Conservation (phyloP, 73 alveolate genomes). For the Effrenium voratum region DNA sequence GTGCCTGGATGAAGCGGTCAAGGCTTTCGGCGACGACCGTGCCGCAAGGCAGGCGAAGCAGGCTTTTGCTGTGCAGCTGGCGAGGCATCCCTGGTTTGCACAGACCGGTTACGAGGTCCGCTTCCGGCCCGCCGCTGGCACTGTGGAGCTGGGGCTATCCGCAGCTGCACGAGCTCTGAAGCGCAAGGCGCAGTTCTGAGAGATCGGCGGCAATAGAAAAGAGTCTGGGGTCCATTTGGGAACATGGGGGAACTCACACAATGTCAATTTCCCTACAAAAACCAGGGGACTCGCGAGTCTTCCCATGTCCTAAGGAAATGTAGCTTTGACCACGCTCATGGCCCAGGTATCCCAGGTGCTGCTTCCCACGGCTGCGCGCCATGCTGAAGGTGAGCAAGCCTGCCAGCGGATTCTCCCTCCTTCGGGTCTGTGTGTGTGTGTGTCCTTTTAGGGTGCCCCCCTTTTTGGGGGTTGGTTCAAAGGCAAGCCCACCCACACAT, state of each 20-base stretch:
- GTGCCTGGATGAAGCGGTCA: not conserved
- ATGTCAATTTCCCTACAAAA: too few species aligned
- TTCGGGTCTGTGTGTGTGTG: not conserved
- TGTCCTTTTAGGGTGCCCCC: not conserved
- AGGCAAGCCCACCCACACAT: too few species aligned
- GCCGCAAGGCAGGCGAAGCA: slow-evolving; percentile 15
- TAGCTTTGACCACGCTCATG: not conserved
- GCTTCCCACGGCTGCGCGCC: slow-evolving; percentile 60
- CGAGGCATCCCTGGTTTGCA: slow-evolving; percentile 40
- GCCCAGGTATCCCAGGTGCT: slow-evolving; percentile 60
- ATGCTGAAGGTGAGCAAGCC: slow-evolving; percentile 19
- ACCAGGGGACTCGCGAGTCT: too few species aligned
- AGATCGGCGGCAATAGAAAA: too few species aligned
- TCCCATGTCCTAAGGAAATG: too few species aligned
- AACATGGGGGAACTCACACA: too few species aligned
- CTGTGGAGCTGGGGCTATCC: slow-evolving; percentile 17
- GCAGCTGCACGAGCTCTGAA: not conserved
- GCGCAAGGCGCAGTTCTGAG: slow-evolving; percentile 19
- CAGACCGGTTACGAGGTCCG: slow-evolving; percentile 62
- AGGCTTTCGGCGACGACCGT: not conserved
- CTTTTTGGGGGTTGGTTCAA: too few species aligned
- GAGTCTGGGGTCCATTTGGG: too few species aligned
- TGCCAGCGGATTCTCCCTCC: too few species aligned
- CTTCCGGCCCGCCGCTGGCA: slow-evolving; percentile 20
- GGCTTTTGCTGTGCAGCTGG: not conserved